phyloP scores from a whole-genome alignment of 2,329 filamentous ascomycete genomes.

The Cladosporium sp. region DNA sequence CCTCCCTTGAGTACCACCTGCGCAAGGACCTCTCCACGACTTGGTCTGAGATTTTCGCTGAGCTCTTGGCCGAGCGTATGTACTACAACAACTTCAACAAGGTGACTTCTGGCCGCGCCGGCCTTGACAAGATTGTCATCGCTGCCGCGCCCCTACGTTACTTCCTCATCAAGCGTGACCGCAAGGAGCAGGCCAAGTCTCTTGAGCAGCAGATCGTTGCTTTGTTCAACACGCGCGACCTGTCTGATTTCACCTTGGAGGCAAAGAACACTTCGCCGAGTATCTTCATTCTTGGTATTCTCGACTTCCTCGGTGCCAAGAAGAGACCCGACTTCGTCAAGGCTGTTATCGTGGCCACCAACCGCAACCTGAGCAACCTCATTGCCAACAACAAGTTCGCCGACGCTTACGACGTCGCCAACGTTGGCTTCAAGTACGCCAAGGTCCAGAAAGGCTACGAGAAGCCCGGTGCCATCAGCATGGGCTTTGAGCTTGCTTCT shows the following conservation, averaged over 20 bases:
- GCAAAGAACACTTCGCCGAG: constrained; percentile 23
- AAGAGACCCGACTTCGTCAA: constrained; percentile 35
- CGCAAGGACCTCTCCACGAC: constrained; percentile 31
- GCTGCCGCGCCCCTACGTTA: constrained; percentile 35
- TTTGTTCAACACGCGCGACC: constrained; percentile 32
- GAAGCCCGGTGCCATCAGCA: constrained; percentile 33
- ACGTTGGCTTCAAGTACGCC: constrained; percentile 39
- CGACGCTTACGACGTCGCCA: constrained; percentile 40
- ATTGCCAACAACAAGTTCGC: constrained; percentile 35
- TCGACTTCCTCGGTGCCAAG: constrained; percentile 35
- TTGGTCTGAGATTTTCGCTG: constrained; percentile 37
- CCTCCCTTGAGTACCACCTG: constrained; percentile 40
- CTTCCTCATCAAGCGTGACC: constrained; percentile 31
- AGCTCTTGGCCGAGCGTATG: constrained; percentile 38
- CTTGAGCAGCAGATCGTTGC: constrained; percentile 22
- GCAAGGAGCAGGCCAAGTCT: constrained; percentile 33
- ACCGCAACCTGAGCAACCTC: constrained; percentile 29
- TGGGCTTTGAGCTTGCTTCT: constrained; percentile 43
- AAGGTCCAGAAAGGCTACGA: constrained; percentile 39
- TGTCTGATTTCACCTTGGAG: constrained; percentile 26
- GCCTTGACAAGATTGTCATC: constrained; percentile 30
- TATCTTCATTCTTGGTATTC: constrained; percentile 37
- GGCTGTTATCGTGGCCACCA: constrained; percentile 36
- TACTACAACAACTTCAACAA: constrained; percentile 33
- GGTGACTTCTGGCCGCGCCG: constrained; percentile 19